phyloP scores from a whole-genome alignment of 176 grass and related monocot species.

The Carex parvula region DNA sequence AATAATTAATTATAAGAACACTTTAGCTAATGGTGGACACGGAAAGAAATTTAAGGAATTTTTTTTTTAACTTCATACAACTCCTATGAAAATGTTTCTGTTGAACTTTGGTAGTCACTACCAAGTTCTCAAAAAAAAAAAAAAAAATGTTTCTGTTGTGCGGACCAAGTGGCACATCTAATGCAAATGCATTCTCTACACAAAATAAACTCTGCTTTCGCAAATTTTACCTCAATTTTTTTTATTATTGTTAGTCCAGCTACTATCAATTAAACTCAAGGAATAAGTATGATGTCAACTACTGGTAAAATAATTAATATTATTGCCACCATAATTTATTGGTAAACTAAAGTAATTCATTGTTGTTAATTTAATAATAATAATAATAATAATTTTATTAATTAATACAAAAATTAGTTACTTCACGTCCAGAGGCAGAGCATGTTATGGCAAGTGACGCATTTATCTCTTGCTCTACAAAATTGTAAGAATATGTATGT shows the following conservation, averaged over 20 bases:
- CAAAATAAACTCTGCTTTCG: not conserved
- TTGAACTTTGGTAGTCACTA: no score
- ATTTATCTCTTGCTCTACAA: no score
- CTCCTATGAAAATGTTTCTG: not conserved
- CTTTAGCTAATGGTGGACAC: not conserved
- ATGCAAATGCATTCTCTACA: not conserved
- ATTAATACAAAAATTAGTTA: not conserved
- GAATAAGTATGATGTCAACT: not conserved
- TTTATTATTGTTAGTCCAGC: not conserved
- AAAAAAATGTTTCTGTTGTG: no score
- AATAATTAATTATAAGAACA: not conserved
- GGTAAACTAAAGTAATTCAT: not conserved
- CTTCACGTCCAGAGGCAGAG: not conserved
- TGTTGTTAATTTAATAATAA: not conserved
- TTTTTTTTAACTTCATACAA: not conserved
- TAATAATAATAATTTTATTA: not conserved
- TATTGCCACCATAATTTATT: not conserved
- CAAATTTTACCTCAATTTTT: not conserved
- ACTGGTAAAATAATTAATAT: not conserved
- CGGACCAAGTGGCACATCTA: no score
- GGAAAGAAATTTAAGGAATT: not conserved
- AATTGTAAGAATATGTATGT: no score
- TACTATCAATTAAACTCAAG: not conserved
- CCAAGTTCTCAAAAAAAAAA: no score
- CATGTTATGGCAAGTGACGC: no score